Evolutionary conservation across 306 rosid species (phyloP).

Genomic region (Castanea crenata): DNA sequence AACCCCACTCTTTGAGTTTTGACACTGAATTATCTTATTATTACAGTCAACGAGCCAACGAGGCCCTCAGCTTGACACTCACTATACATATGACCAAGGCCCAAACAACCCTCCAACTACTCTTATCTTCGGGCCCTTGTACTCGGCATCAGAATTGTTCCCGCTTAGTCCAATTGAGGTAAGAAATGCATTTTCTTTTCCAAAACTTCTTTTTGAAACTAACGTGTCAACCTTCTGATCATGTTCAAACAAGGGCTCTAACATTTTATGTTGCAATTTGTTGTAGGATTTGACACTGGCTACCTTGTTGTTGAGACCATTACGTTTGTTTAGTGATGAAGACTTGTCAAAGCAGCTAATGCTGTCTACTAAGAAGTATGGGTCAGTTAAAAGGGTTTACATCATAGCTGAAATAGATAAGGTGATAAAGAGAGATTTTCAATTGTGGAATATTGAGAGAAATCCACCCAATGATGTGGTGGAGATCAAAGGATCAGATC

Average conservation of each 20-base stretch:
- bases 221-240: not conserved
- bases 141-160: conserved; percentile 5
- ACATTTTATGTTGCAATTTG: not conserved
- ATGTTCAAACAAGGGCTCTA: not conserved
- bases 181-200: not conserved
- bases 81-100: conserved; percentile 21
- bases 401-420: conserved; percentile 24
- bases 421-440: not conserved
- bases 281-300: conserved; percentile 31
- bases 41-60: not conserved
- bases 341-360: conserved; percentile 27
- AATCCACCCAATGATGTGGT: conserved; percentile 34
- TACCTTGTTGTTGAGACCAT: conserved; percentile 34
- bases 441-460: conserved; percentile 33
- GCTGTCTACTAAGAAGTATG: conserved; percentile 18
- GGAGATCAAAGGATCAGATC: conserved; percentile 36
- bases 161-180: conserved; percentile 30
- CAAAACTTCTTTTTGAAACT: not conserved
- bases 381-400: conserved; percentile 36
- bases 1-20: no score
- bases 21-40: no score
- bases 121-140: conserved; percentile 24
- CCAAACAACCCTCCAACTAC: conserved; percentile 36
- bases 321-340: conserved; percentile 16
- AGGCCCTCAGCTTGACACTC: conserved; percentile 12